These are phyloP conservation scores for Tulasnella sp. DNA, from an alignment of 768 basidiomycete species.

Conservation along the genomic window DNA sequence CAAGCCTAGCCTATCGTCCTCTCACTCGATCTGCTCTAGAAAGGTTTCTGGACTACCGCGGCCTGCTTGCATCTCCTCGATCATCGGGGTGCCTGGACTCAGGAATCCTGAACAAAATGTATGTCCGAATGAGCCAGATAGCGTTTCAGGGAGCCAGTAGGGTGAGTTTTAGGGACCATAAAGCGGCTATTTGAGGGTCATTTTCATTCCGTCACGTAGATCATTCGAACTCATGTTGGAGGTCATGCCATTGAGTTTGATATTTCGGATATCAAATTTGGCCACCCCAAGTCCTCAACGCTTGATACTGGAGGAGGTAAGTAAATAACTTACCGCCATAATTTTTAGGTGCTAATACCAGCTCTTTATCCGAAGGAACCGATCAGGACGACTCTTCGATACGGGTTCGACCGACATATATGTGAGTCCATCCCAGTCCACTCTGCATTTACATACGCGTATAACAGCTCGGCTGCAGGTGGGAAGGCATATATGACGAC, in stretches of 20 bases:
- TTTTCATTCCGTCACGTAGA: constrained; percentile 38
- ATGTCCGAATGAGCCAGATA: constrained; percentile 64
- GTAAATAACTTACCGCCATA: constrained; percentile 30
- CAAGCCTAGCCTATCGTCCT: constrained; percentile 69
- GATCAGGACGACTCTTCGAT: constrained; percentile 63
- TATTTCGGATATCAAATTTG: constrained; percentile 59
- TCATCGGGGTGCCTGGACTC: constrained; percentile 52
- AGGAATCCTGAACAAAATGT: constrained; percentile 68
- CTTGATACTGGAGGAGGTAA: constrained; percentile 60
- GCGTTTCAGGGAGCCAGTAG: constrained; percentile 51
- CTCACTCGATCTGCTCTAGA: constrained; percentile 62
- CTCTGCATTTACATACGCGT: background rate
- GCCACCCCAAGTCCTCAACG: constrained; percentile 48
- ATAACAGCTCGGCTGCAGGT: constrained; percentile 32
- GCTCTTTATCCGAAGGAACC: constrained; percentile 38
- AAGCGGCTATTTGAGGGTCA: background rate
- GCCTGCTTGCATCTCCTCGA: constrained; percentile 48
- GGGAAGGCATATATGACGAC: constrained; percentile 65
- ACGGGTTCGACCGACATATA: constrained; percentile 56
- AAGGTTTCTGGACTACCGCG: constrained; percentile 58
- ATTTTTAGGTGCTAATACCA: background rate
- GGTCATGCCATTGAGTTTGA: constrained; percentile 48
- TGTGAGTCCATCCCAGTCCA: constrained; percentile 29
- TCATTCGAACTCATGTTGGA: constrained; percentile 61
- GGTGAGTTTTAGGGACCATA: constrained; percentile 39